Evolutionary conservation across 1,284 basidiomycete species (phyloP).

Genomic region (Irpex sp.): DNA sequence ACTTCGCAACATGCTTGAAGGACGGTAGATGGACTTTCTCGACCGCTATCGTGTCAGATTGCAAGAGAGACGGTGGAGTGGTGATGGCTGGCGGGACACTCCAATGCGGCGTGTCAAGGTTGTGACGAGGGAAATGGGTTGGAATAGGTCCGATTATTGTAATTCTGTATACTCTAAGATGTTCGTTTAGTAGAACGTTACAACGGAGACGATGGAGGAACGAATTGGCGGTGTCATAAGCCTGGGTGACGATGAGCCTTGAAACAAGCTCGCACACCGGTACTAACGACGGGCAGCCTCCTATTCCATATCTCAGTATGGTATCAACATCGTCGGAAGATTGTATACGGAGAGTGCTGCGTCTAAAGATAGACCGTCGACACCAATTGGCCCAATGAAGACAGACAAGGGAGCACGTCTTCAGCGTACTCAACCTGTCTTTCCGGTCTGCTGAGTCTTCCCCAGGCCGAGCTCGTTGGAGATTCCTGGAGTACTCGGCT

Average conservation of each 20-base stretch:
- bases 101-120: neutral
- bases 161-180: neutral
- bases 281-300: neutral
- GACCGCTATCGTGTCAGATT: neutral
- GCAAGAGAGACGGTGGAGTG: neutral
- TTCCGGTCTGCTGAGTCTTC: neutral
- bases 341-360: neutral
- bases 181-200: neutral
- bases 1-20: neutral
- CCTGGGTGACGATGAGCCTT: neutral
- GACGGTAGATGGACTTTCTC: neutral
- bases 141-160: neutral
- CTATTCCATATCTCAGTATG: neutral
- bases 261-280: neutral
- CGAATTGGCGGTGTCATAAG: neutral
- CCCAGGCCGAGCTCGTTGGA: neutral
- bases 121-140: neutral
- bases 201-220: neutral
- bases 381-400: neutral
- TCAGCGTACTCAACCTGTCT: neutral
- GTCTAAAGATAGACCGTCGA: neutral
- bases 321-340: neutral
- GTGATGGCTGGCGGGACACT: neutral
- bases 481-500: neutral
- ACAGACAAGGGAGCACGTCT: neutral